A percentile compares a stretch with the other conserved stretches of the same genome.
phyloP scores from a whole-genome alignment of 768 basidiomycete genomes.

The Pisolithus microcarpus region DNA sequence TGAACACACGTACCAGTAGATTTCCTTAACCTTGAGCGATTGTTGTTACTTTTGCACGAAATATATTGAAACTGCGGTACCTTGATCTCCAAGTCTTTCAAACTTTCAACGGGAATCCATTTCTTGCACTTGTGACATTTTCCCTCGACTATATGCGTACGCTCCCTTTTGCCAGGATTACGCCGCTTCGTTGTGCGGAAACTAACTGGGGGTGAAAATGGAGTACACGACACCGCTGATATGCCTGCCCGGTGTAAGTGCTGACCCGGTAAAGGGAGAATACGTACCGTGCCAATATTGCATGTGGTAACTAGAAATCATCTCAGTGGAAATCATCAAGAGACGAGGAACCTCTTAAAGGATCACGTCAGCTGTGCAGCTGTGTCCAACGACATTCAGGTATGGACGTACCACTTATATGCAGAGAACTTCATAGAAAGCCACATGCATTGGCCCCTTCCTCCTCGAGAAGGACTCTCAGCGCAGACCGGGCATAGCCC shows the following conservation, averaged over 20 bases:
- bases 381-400: neutral
- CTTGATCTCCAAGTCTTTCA: conserved; percentile 71
- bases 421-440: conserved; percentile 75
- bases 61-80: conserved; percentile 23
- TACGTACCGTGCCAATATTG: conserved; percentile 67
- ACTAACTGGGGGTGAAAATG: conserved; percentile 70
- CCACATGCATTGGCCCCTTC: conserved; percentile 60
- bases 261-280: neutral
- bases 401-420: conserved; percentile 60
- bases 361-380: conserved; percentile 4
- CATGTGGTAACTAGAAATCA: conserved; percentile 63
- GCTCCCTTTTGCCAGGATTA: conserved; percentile 53
- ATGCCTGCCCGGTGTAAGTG: conserved; percentile 42
- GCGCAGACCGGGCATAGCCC: conserved; percentile 76
- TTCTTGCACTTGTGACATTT: conserved; percentile 70
- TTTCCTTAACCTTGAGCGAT: conserved; percentile 52
- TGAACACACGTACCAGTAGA: conserved; percentile 58
- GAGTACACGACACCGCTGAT: conserved; percentile 56
- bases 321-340: conserved; percentile 2
- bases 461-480: conserved; percentile 54
- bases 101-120: conserved; percentile 67
- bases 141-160: conserved; percentile 53
- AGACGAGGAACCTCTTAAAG: conserved; percentile 13
- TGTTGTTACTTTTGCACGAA: neutral
- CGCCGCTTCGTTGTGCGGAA: conserved; percentile 46